Evolutionary conservation across 768 basidiomycete species (phyloP), one percentile per base, ranked within the genome.

Genomic region (Suillus decipiens): DNA sequence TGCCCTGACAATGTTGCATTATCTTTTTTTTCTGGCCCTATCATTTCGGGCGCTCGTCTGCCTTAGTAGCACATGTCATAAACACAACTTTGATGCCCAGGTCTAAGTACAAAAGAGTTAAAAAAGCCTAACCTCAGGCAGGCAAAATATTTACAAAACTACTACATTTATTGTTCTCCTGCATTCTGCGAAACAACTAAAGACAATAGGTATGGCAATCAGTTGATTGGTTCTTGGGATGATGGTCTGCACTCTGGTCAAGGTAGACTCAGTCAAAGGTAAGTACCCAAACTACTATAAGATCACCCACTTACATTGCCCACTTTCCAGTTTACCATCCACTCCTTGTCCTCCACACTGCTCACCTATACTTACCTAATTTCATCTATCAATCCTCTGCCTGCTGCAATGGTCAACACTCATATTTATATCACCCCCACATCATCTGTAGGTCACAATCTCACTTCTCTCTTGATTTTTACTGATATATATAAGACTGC

Each of bases 391-490:
- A 42, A 19, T 42, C 42, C 17, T 42, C 7, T 42, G 42, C n/a
- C n/a, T n/a, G n/a, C n/a, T n/a, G n/a, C 42, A 42, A 42, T 42
- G 47, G 47, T 47, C 22, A 47, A 47, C 22, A 47, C 47, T 47
- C 5, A 22, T 12, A 24, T 2, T 6, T 47, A 47, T 47, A 24
- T 47, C 47, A 6, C 14, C 22, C 47, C 47, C 2, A 2, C 22
- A 2, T 47, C 47, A 24, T 22, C 47, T 2, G 5, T 47, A 24
- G 14, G 47, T 5, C 14, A 47, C 7, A 1, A 22, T 43, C 47
- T 24, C 12, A 12, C 47, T 24, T 1, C 5, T n/a, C 43, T 22
- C 47, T 47, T 47, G 11, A 47, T 47, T 47, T 47, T 14, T 22
- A 2, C 22, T 47, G 22, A 47, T 17, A 7, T 3, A 17, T 43